Base-by-base conservation (phyloP, 352 stramenopile species). In the Pythium insidiosum region DNA sequence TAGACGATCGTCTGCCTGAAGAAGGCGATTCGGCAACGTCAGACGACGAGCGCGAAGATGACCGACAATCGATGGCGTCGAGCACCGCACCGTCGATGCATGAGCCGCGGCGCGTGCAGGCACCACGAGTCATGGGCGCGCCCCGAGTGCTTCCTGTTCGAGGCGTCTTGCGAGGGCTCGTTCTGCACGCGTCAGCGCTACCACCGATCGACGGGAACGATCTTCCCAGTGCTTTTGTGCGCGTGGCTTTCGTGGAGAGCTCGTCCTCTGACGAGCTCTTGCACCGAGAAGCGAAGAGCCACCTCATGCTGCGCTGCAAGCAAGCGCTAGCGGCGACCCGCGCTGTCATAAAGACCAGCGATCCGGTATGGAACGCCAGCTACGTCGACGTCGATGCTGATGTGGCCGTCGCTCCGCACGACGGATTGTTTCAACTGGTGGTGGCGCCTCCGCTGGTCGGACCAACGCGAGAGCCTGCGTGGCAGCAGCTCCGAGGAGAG, bases 301-400 rank as follows among this genome's bases (percentile, higher is more conserved):
- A 41, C 24, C 43, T 80, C 15, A 86, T 87, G 66, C 53, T 89
- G 34, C 59, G 72, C n/a, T 85, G 73, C 49, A 89, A 87, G 25
- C 54, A 72, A 21, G 58, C 47, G 5, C 53, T 89, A 5, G 47
- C 50, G 9, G 72, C 46, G 10, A 89, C 73, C 6, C 39, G 22
- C 0, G 38, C 66, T 12, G 44, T 50, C 12, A n/a, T 19, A 24
- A 30, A 29, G 11, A 67, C 57, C 0, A 46, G 21, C 5, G 50
- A 71, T 30, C 72, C 72, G n/a, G 45, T 68, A 3, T 89, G 76
- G 73, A 73, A 64, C 28, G 54, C 72, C 23, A 24, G 15, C 9
- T 24, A 30, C 9, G 48, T 61, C 22, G 38, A 40, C 9, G 54
- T 47, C 1, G 39, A 49, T 1, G 10, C 19, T 2, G 10, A 30